Evolutionary conservation across 1,139 yeast species (phyloP).

Genomic region (Candida albicans): DNA sequence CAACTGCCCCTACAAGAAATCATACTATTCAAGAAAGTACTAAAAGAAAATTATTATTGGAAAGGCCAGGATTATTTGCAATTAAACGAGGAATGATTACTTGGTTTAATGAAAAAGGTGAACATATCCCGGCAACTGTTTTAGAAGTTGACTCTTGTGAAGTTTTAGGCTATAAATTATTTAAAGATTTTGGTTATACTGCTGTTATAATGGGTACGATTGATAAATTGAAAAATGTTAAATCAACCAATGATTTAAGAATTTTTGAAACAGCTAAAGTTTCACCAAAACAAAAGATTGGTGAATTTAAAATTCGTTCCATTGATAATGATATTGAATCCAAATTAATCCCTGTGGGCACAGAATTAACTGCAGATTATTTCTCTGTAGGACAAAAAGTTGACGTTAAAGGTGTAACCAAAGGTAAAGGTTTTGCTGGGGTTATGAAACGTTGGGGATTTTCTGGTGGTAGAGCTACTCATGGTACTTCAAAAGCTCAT

Average conservation of each 20-base stretch:
- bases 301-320: constrained; percentile 73
- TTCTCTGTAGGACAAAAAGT: constrained; percentile 82
- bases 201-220: constrained; percentile 93
- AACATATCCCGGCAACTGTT: constrained; percentile 75
- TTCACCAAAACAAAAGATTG: constrained; percentile 74
- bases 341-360: constrained; percentile 76
- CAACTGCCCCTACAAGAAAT: constrained; percentile 44
- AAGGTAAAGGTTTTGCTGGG: constrained; percentile 98
- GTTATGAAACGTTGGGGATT: constrained; percentile 98
- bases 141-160: constrained; percentile 87
- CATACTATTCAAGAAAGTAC: constrained; percentile 61
- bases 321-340: constrained; percentile 31
- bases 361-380: constrained; percentile 78
- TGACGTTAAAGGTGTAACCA: constrained; percentile 74
- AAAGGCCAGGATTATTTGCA: constrained; percentile 83
- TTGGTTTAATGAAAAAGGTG: constrained; percentile 71
- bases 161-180: constrained; percentile 71
- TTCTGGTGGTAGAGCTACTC: constrained; percentile 86
- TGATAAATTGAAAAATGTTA: constrained; percentile 61
- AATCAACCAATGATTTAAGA: constrained; percentile 60
- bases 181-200: constrained; percentile 69
- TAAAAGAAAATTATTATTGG: constrained; percentile 64
- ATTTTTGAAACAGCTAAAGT: constrained; percentile 79
- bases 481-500: constrained; percentile 93
- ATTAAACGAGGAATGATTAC: constrained; percentile 89